A percentile compares a stretch with the other conserved stretches of the same genome.
These are phyloP conservation scores for Diplodia scrobiculata DNA, from an alignment of 2,329 filamentous ascomycete genomes.

Conservation along the genomic window DNA sequence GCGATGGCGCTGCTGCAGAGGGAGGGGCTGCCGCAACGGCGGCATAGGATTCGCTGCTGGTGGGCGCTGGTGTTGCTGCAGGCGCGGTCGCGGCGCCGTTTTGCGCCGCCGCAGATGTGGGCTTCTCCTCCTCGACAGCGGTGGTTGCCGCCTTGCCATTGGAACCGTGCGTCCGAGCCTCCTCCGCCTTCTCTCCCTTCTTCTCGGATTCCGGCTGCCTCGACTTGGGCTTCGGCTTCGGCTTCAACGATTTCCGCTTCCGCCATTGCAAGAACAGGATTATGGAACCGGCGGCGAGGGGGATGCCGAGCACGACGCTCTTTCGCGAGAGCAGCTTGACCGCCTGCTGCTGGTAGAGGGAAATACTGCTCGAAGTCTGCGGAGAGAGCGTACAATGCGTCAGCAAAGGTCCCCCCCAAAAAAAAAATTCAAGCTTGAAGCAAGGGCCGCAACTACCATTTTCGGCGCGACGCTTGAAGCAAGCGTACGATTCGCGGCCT, in stretches of 20 bases:
- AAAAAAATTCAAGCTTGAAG: neutral
- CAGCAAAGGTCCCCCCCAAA: neutral
- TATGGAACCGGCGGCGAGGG: conserved; percentile 26
- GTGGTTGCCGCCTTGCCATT: conserved; percentile 6
- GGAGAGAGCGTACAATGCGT: neutral
- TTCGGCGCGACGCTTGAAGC: conserved; percentile 15
- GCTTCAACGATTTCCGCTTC: conserved; percentile 27
- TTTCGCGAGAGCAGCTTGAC: conserved; percentile 27
- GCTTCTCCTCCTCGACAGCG: neutral
- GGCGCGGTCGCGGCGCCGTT: conserved; percentile 16
- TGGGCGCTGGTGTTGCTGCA: conserved; percentile 5
- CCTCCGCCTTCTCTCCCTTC: neutral
- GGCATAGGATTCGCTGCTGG: conserved; percentile 1
- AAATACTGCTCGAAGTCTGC: conserved; percentile 18
- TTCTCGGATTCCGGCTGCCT: neutral
- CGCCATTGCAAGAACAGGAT: conserved; percentile 28
- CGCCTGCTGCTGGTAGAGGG: conserved; percentile 28
- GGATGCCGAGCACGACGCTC: conserved; percentile 22
- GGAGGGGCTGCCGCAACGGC: neutral
- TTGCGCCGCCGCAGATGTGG: conserved; percentile 11
- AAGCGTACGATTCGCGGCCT: conserved; percentile 5
- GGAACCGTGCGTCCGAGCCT: neutral
- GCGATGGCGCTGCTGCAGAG: neutral
- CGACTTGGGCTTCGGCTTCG: conserved; percentile 12
- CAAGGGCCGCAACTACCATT: conserved; percentile 4